Evolutionary conservation across 2,329 filamentous ascomycete genomes (phyloP).

Genomic region (Coleophoma eucalyptorum): DNA sequence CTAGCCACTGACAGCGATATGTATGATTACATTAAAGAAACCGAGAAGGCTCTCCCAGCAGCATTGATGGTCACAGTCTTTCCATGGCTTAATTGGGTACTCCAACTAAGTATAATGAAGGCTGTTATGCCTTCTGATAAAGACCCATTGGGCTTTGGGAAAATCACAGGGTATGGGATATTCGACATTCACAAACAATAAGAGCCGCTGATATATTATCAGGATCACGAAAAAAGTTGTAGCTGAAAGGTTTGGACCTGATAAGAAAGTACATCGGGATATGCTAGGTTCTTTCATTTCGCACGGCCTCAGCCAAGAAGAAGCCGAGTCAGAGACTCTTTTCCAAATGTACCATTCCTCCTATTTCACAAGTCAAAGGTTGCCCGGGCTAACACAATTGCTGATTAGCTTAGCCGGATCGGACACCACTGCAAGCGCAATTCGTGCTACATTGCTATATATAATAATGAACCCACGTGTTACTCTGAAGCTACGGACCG

Average conservation of each 20-base stretch:
- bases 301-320: conserved; percentile 25
- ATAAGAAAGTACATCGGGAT: conserved; percentile 38
- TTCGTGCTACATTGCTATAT: conserved; percentile 48
- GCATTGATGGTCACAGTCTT: conserved; percentile 39
- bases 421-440: conserved; percentile 51
- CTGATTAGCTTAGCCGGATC: conserved; percentile 42
- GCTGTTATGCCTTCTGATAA: conserved; percentile 35
- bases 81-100: conserved; percentile 35
- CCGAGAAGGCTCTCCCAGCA: conserved; percentile 36
- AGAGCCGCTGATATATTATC: not conserved
- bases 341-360: conserved; percentile 16
- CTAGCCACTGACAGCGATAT: conserved; percentile 43
- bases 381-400: not conserved
- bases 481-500: conserved; percentile 37
- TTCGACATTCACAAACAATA: not conserved
- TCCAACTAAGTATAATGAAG: conserved; percentile 37
- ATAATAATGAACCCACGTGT: conserved; percentile 45
- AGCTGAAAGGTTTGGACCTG: conserved; percentile 37
- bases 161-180: conserved; percentile 40
- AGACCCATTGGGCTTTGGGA: conserved; percentile 34
- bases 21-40: conserved; percentile 42
- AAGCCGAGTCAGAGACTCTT: conserved; percentile 1
- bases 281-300: conserved; percentile 49
- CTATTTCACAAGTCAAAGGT: not conserved
- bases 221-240: conserved; percentile 40